Base-by-base conservation (phyloP, 352 stramenopile genomes). In the Phytophthora colocasiae region DNA sequence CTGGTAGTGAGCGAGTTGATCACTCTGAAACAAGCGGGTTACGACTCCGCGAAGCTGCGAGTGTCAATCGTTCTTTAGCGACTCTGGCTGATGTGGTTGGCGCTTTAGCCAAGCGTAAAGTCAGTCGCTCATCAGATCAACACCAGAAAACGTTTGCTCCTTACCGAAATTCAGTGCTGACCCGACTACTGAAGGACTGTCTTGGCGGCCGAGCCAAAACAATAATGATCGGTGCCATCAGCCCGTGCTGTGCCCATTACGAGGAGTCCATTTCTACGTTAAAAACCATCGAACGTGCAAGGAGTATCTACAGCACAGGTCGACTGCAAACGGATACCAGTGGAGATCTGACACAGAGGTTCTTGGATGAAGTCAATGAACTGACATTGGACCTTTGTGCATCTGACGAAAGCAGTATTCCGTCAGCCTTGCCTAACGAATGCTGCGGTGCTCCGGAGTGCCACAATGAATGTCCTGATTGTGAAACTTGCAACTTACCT, bases 141-240 rank as follows among this genome's bases (percentile, higher is more conserved):
- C 41, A 45, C 9, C 46, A 85, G 40, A 65, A 45, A 68, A 34
- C 63, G 9, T 96, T 91, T 63, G 77, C 97, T 14, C 92, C 92
- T 1, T 98, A 97, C 50, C 81, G 92, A 22, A 97, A 97, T 63
- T 96, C 87, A 12, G 81, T 96, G 17, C 71, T 98, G 22, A 98
- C 90, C 7, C 66, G 90, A 3, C 49, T 96, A 36, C 68, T 96
- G 22, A 93, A 94, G 40, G 79, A 94, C 48, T 87, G 80, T 49
- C 75, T 97, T 2, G 89, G 87, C 38, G 87, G 90, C 2, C 92
- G 95, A 38, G 80, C 88, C 26, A 88, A 88, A 36, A 94, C 86
- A 0, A 81, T 96, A 10, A 94, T 97, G 75, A 82, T 97, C n/a
- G 90, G 89, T n/a, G 76, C 80, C 2, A 89, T 96, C 58, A 96